Percentiles rank a stretch among this genome's conserved stretches.
Evolutionary conservation across 495 filamentous ascomycete genomes (phyloP).

Genomic region (Rusavskia elegans): DNA sequence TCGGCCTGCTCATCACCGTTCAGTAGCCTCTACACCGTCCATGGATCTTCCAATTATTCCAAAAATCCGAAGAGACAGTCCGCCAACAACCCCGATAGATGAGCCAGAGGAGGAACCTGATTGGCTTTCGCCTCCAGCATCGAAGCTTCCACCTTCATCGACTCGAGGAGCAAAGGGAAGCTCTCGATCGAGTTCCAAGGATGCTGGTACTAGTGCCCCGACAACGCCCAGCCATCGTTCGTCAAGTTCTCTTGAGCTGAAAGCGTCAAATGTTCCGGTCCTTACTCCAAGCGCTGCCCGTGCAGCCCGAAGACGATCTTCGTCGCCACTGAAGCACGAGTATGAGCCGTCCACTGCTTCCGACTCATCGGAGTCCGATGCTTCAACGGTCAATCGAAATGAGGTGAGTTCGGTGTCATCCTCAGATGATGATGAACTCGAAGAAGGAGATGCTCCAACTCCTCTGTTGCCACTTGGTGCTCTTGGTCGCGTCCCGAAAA

Average conservation of each 20-base stretch:
- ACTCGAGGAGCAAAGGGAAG: conserved; percentile 3
- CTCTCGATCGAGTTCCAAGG: conserved; percentile 4
- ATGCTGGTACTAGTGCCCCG: conserved; percentile 32
- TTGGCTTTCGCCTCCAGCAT: conserved; percentile 1
- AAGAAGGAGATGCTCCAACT: conserved; percentile 29
- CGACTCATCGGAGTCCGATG: conserved; percentile 34
- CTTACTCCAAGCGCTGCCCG: conserved; percentile 28
- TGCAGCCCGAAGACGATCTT: conserved; percentile 43
- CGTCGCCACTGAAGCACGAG: conserved; percentile 94
- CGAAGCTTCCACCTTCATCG: background rate
- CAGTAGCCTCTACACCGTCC: conserved; percentile 42
- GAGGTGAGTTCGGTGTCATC: conserved; percentile 30
- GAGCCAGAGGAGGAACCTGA: conserved; percentile 7
- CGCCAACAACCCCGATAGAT: conserved; percentile 18
- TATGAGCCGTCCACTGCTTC: conserved; percentile 84
- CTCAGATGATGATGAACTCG: conserved; percentile 39
- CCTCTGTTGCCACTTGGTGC: conserved; percentile 17
- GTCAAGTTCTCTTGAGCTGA: conserved; percentile 31
- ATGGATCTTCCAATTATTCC: conserved; percentile 40
- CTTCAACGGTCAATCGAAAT: conserved; percentile 35
- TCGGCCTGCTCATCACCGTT: conserved; percentile 23
- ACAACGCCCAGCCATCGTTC: conserved; percentile 36
- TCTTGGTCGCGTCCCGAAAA: conserved; percentile 14
- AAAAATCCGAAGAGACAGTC: conserved; percentile 34
- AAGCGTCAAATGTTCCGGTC: conserved; percentile 34